Percentiles rank a stretch among this genome's conserved stretches.
These are phyloP conservation scores for Colletotrichum theobromicola DNA, from an alignment of 2,329 filamentous ascomycete genomes.

Conservation along the genomic window DNA sequence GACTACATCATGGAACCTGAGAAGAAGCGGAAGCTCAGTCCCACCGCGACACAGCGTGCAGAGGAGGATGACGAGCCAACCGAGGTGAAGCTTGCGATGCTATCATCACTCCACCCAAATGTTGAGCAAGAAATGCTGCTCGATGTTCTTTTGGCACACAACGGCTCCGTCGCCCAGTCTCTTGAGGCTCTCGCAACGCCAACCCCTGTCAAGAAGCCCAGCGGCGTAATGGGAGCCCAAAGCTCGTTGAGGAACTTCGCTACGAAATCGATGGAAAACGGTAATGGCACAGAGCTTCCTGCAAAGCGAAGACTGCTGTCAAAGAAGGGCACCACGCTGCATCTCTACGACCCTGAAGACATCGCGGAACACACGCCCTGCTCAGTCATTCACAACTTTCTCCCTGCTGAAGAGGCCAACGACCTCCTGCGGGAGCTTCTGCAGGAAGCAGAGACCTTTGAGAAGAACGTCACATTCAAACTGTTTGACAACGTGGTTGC, in stretches of 20 bases:
- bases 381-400: conserved; percentile 90
- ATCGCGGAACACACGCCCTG: conserved; percentile 86
- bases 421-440: conserved; percentile 78
- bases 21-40: conserved; percentile 54
- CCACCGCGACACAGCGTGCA: conserved; percentile 12
- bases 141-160: conserved; percentile 77
- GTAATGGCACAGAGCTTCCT: conserved; percentile 14
- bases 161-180: conserved; percentile 76
- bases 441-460: conserved; percentile 73
- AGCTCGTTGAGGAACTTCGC: conserved; percentile 65
- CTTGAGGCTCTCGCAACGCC: conserved; percentile 56
- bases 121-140: conserved; percentile 72
- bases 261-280: not conserved
- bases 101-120: conserved; percentile 77
- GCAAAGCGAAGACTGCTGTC: conserved; percentile 62
- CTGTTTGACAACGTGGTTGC: conserved; percentile 87
- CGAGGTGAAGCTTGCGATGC: conserved; percentile 84
- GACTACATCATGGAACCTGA: conserved; percentile 56
- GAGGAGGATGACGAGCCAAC: conserved; percentile 74
- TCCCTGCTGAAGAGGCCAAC: conserved; percentile 75
- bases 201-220: conserved; percentile 36
- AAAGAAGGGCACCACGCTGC: conserved; percentile 81
- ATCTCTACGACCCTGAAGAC: conserved; percentile 82
- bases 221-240: conserved; percentile 57
- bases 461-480: conserved; percentile 73